Conservation (phyloP, 805 yeast genomes). For the Cyberlindnera sargentensis region DNA sequence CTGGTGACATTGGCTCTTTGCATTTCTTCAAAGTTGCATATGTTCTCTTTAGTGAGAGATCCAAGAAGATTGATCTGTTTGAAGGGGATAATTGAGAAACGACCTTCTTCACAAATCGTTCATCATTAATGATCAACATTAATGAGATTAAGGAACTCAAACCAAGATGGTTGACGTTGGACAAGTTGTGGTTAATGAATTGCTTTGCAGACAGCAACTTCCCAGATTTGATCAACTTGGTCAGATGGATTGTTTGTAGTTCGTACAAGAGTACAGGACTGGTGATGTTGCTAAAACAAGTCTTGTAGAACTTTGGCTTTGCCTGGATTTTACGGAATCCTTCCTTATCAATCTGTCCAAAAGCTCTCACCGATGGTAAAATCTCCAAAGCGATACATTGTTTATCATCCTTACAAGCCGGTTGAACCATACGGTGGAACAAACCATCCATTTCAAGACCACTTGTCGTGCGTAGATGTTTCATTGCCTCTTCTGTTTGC, state of each 20-base stretch:
- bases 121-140: background rate
- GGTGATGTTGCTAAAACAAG: conserved; percentile 2
- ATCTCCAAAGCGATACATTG: background rate
- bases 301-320: conserved; percentile 4
- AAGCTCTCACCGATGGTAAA: background rate
- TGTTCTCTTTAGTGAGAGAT: background rate
- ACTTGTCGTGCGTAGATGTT: conserved; percentile 2
- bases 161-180: background rate
- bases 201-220: conserved; percentile 4
- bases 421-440: conserved; percentile 8
- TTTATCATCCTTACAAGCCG: background rate
- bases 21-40: background rate
- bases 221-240: conserved; percentile 6
- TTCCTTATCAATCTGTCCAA: conserved; percentile 6
- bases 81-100: conserved; percentile 2
- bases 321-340: conserved; percentile 5
- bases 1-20: conserved; percentile 5
- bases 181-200: background rate
- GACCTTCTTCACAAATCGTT: background rate
- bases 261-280: background rate
- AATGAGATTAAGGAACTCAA: conserved; percentile 2
- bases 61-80: conserved; percentile 5
- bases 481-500: conserved; percentile 4
- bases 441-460: conserved; percentile 9
- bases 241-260: conserved; percentile 8